Evolutionary conservation across 768 basidiomycete species (phyloP).

Genomic region (Dendrothele bispora): DNA sequence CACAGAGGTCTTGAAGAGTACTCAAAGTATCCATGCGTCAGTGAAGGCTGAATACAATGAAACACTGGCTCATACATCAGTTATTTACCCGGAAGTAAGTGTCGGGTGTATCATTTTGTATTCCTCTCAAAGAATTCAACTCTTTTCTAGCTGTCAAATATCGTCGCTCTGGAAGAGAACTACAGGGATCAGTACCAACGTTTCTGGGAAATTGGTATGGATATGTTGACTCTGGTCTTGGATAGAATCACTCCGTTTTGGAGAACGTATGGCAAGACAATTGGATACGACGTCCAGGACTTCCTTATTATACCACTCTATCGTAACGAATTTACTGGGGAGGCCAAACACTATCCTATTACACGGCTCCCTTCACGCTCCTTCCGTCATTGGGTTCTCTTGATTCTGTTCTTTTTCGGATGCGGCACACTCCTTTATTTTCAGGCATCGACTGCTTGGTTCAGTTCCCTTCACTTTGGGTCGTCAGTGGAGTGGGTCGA

Average conservation of each 20-base stretch:
- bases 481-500: too few species aligned
- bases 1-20: conserved; percentile 44
- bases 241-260: conserved; percentile 80
- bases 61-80: conserved; percentile 66
- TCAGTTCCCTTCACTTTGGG: conserved; percentile 52
- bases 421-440: conserved; percentile 55
- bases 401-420: conserved; percentile 50
- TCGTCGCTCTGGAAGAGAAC: conserved; percentile 72
- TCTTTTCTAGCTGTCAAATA: conserved; percentile 57
- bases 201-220: conserved; percentile 80
- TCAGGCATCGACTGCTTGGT: conserved; percentile 58
- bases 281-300: conserved; percentile 76
- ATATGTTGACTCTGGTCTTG: conserved; percentile 70
- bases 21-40: conserved; percentile 51
- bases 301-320: conserved; percentile 83
- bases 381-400: conserved; percentile 64
- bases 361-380: conserved; percentile 60
- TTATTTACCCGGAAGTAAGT: conserved; percentile 74
- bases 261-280: conserved; percentile 80
- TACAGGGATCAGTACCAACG: conserved; percentile 81
- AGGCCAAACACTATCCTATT: conserved; percentile 66
- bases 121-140: not conserved
- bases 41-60: conserved; percentile 69
- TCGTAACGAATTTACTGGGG: conserved; percentile 82
- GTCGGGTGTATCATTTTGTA: not conserved